Conservation (phyloP, 768 basidiomycete genomes). For the Kockovaella imperatae region DNA sequence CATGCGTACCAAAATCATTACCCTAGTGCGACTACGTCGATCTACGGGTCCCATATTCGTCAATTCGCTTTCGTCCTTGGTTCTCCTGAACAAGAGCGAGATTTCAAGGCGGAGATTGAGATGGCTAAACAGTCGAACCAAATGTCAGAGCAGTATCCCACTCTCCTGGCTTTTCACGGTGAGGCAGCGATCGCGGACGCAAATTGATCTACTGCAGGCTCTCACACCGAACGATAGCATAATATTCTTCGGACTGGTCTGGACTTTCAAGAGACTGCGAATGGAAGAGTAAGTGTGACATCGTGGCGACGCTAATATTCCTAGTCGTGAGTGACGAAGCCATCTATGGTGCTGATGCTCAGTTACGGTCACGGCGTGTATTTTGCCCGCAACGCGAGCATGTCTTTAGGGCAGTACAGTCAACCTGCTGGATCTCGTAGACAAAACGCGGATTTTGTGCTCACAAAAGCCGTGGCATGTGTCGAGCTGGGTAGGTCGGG, state of each 20-base stretch:
- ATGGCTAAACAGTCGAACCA: constrained; percentile 6
- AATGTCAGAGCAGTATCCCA: constrained; percentile 13
- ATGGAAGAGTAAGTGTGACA: constrained; percentile 13
- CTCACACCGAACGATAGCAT: constrained; percentile 20
- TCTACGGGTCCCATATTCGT: constrained; percentile 2
- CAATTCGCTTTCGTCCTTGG: constrained; percentile 31
- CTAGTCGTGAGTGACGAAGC: not conserved
- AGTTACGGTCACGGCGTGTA: constrained; percentile 27
- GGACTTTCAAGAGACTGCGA: constrained; percentile 19
- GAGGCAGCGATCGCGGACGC: not conserved
- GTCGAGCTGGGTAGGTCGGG: constrained; percentile 18
- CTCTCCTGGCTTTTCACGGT: constrained; percentile 25
- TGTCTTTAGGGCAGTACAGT: constrained; percentile 13
- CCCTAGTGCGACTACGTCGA: not conserved
- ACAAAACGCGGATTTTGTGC: constrained; percentile 18
- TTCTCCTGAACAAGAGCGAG: constrained; percentile 21
- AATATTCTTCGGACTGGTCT: constrained; percentile 28
- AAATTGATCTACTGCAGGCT: constrained; percentile 11
- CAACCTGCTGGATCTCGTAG: not conserved
- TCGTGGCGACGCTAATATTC: not conserved
- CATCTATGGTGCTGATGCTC: not conserved
- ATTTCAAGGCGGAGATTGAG: constrained; percentile 18
- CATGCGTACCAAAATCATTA: not conserved
- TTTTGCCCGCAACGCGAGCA: constrained; percentile 18
- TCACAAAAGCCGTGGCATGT: constrained; percentile 15